Conservation (phyloP, 495 filamentous ascomycete genomes). For the Podospora bellae-mahoneyi region DNA sequence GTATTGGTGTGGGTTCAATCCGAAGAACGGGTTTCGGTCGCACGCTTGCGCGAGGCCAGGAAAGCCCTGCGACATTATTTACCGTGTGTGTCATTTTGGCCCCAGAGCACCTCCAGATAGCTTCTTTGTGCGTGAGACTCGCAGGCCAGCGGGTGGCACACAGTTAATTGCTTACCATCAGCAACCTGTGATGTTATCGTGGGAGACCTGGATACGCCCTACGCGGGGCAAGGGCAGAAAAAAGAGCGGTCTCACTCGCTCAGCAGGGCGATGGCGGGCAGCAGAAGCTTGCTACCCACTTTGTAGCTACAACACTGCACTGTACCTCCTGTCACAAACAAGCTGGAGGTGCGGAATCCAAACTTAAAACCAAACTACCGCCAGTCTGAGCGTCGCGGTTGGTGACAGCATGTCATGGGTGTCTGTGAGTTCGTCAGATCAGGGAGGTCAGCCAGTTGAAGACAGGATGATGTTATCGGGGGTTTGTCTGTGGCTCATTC, state of each 20-base stretch:
- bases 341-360: conserved; percentile 2
- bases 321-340: conserved; percentile 7
- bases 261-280: conserved; percentile 18
- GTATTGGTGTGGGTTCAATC: conserved; percentile 13
- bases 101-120: not conserved
- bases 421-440: not conserved
- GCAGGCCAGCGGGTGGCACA: not conserved
- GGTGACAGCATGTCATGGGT: not conserved
- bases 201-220: not conserved
- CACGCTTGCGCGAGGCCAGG: conserved; percentile 10
- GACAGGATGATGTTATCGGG: not conserved
- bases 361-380: not conserved
- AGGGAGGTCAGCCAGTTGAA: not conserved
- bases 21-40: conserved; percentile 14
- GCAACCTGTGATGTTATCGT: not conserved
- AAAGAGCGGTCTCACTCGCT: not conserved
- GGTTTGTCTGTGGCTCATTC: not conserved
- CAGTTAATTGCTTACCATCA: not conserved
- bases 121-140: not conserved
- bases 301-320: not conserved
- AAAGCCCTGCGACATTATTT: conserved; percentile 5
- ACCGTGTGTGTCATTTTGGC: not conserved
- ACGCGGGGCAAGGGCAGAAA: not conserved
- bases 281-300: conserved; percentile 11
- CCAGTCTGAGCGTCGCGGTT: not conserved